These are phyloP conservation scores for Gnaphalium uliginosum DNA, from an alignment of 129 eudicot genomes.

Conservation along the genomic window DNA sequence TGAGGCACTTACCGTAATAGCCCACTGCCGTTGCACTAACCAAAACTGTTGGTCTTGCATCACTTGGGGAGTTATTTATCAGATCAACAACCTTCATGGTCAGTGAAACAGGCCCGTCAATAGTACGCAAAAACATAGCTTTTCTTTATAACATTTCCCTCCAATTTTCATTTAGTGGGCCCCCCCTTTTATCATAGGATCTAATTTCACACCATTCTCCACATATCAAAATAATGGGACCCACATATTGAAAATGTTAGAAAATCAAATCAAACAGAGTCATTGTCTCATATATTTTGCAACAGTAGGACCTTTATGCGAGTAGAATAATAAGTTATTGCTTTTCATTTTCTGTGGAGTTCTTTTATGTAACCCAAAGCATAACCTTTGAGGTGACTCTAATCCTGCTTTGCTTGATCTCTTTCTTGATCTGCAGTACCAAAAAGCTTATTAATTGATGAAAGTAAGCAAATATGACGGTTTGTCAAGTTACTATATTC, in stretches of 20 bases:
- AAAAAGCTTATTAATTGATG: slow-evolving; percentile 16
- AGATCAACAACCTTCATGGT: slow-evolving; percentile 71
- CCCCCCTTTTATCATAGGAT: background rate
- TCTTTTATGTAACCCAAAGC: slow-evolving; percentile 7
- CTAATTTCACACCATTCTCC: background rate
- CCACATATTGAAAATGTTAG: background rate
- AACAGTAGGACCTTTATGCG: slow-evolving; percentile 7
- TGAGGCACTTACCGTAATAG: slow-evolving; percentile 65
- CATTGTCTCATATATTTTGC: slow-evolving; percentile 9
- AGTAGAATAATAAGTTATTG: background rate
- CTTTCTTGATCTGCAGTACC: slow-evolving; percentile 83
- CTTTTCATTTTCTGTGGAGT: slow-evolving; percentile 18
- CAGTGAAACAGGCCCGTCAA: slow-evolving; percentile 14
- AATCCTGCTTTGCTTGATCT: slow-evolving; percentile 88
- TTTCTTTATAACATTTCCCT: background rate
- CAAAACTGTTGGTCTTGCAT: slow-evolving; percentile 69
- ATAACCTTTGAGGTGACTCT: slow-evolving; percentile 87
- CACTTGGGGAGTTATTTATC: slow-evolving; percentile 62
- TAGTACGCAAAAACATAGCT: slow-evolving; percentile 1
- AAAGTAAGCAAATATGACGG: background rate
- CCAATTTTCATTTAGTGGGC: background rate
- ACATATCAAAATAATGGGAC: background rate
- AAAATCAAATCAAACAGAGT: background rate
- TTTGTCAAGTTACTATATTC: background rate
- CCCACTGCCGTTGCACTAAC: slow-evolving; percentile 98